Evolutionary conservation across 495 filamentous ascomycete species (phyloP).

Genomic region (Lasiosphaeris hirsuta): DNA sequence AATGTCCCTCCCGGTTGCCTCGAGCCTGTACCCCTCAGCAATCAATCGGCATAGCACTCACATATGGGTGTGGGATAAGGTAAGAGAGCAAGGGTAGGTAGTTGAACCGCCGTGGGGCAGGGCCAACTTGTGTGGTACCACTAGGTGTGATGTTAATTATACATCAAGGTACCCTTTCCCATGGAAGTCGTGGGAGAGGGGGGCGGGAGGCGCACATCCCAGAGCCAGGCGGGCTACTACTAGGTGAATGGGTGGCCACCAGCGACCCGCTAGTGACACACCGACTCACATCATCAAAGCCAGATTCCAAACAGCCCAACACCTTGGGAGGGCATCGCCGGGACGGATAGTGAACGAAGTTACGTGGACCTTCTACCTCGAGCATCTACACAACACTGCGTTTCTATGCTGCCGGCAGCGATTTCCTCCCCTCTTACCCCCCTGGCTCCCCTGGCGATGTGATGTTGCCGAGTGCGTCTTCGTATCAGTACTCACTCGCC

Average conservation of each 20-base stretch:
- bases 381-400: no score
- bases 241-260: background rate
- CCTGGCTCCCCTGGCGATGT: no score
- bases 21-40: constrained; percentile 8
- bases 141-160: constrained; percentile 1
- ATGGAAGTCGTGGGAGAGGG: background rate
- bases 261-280: background rate
- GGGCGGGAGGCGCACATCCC: background rate
- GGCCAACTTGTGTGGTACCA: background rate
- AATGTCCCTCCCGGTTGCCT: background rate
- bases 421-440: no score
- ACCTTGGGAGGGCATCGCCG: background rate
- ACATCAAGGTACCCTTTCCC: constrained; percentile 18
- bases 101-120: background rate
- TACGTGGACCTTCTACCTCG: no score
- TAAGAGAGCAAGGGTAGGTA: background rate
- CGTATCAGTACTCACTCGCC: background rate
- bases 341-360: no score
- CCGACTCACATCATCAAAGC: background rate
- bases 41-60: constrained; percentile 1
- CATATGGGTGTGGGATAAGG: background rate
- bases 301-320: background rate
- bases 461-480: background rate
- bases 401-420: no score
- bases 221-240: background rate